Evolutionary conservation across 2,329 filamentous ascomycete genomes (phyloP).

Genomic region (Colletotrichum phormii): DNA sequence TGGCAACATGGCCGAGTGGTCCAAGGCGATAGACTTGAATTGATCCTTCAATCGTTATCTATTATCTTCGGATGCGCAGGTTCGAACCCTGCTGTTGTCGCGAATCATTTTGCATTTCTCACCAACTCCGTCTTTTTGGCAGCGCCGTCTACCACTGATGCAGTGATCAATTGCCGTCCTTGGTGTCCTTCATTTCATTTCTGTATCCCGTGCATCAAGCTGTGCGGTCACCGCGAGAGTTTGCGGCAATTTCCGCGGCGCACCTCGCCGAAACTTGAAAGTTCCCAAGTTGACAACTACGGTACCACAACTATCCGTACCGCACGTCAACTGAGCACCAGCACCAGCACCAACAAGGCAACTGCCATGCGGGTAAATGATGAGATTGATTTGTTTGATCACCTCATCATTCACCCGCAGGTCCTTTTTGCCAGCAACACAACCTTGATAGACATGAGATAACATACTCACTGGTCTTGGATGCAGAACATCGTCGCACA

Average conservation of each 20-base stretch:
- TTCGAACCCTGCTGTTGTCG: slow-evolving; percentile 38
- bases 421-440: background rate
- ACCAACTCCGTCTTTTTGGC: background rate
- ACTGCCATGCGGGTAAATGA: background rate
- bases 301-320: too few species aligned
- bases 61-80: slow-evolving; percentile 34
- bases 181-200: background rate
- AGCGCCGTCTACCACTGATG: background rate
- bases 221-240: background rate
- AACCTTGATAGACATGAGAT: background rate
- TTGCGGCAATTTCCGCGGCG: background rate
- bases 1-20: slow-evolving; percentile 37
- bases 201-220: background rate
- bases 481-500: background rate
- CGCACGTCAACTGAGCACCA: background rate
- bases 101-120: background rate
- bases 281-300: background rate
- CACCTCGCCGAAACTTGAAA: background rate
- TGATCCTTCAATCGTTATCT: slow-evolving; percentile 14
- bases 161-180: background rate
- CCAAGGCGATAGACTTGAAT: slow-evolving; percentile 36
- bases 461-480: background rate
- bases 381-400: background rate
- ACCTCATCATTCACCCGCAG: background rate
- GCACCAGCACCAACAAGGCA: background rate